phyloP scores from a whole-genome alignment of 1,139 yeast species.

The Hyphopichia fennica region DNA sequence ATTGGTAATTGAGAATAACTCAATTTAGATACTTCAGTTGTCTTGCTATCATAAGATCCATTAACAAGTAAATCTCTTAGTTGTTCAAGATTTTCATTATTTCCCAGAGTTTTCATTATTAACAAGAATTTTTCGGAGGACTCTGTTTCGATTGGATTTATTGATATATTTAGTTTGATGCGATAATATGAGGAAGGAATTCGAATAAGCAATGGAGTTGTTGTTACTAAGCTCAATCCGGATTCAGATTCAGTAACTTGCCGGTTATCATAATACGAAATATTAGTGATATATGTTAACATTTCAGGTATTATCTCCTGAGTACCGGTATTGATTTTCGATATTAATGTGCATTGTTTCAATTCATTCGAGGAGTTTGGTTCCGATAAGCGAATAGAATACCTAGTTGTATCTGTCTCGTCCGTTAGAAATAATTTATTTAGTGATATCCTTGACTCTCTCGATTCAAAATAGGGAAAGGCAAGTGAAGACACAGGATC shows the following conservation, averaged over 20 bases:
- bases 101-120: conserved; percentile 25
- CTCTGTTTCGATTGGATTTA: conserved; percentile 12
- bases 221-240: conserved; percentile 3
- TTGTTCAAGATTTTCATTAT: conserved; percentile 9
- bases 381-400: conserved; percentile 18
- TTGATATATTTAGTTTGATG: conserved; percentile 28
- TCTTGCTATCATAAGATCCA: conserved; percentile 4
- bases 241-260: not conserved
- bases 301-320: conserved; percentile 14
- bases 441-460: conserved; percentile 15
- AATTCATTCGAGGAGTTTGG: not conserved
- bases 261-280: conserved; percentile 3
- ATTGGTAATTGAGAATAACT: conserved; percentile 27
- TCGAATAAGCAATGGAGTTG: conserved; percentile 28
- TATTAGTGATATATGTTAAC: conserved; percentile 26
- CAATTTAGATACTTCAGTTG: conserved; percentile 28
- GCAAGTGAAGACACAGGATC: conserved; percentile 10
- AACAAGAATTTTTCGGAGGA: conserved; percentile 19
- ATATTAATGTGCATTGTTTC: conserved; percentile 16
- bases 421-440: conserved; percentile 25
- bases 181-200: conserved; percentile 21
- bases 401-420: conserved; percentile 19
- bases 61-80: conserved; percentile 9
- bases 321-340: conserved; percentile 13
- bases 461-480: conserved; percentile 26